Base-by-base conservation (phyloP, 2,329 filamentous ascomycete species). In the Claviceps pusilla region DNA sequence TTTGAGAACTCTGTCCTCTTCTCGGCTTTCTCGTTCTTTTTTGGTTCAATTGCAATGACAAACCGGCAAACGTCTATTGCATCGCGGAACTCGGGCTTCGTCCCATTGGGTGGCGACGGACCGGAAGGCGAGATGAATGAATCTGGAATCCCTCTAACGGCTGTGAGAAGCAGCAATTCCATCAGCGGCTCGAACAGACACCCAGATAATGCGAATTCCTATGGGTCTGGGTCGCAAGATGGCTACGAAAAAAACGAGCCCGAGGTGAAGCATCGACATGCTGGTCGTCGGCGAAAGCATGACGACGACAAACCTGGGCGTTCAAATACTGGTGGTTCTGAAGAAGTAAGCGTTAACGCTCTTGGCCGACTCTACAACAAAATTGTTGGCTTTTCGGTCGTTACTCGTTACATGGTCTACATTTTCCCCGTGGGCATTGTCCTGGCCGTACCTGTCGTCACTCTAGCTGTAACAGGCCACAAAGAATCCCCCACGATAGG, bases 371-470 rank as follows among this genome's bases (percentile, higher is more conserved):
- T 87, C 41, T 84, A 87, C 68, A 74, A 76, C 62, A 83, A 78
- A 65, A 75, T 87, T 57, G 70, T 86, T 56, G 72, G 74, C 60
- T 82, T 82, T 62, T 83, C 80, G 7, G 73, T 82, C 58, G 62
- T 85, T 57, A 83, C 80, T 4, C 75, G 83, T 49, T 87, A 87
- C 63, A 69, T 85, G 50, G 73, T 87, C 58, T 87, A 86, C 63
- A 76, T 87, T 58, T 68, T 83, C 29, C 84, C 84, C 5, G 70
- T 87, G 35, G 80, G 75, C 48, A 56, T 83, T 16, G 62, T 84
- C 31, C 73, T 87, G 52, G 80, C 80, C 7, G 64, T 82, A 6
- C 83, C 83, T 12, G 71, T 87, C 41, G 70, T 84, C 51, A 70
- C 84, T 24, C 70, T 82, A 16, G 65, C 73, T 11, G 62, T 74